Percentiles rank a stretch among this genome's conserved stretches.
These are phyloP conservation scores for Sicyos edulis DNA, from an alignment of 306 rosid species.

Conservation along the genomic window DNA sequence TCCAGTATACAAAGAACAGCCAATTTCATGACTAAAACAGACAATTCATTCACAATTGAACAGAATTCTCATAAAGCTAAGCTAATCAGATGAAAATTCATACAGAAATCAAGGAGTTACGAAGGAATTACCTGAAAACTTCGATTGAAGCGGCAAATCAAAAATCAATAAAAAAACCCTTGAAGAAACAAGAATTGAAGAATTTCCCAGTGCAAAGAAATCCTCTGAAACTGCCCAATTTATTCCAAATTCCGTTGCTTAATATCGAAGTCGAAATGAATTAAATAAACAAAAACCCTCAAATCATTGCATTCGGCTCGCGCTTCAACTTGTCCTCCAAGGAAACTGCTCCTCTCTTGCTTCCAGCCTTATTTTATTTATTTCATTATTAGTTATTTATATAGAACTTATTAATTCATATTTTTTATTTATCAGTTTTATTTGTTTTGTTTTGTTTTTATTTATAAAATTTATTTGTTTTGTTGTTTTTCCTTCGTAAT, in stretches of 20 bases:
- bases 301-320: neutral
- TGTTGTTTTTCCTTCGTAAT: neutral
- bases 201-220: neutral
- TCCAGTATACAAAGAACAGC: neutral
- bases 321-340: slow-evolving; percentile 11
- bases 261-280: slow-evolving; percentile 4
- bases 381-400: neutral
- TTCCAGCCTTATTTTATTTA: neutral
- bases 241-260: slow-evolving; percentile 11
- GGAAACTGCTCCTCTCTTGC: slow-evolving; percentile 1
- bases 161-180: neutral
- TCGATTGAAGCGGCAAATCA: neutral
- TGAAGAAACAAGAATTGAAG: neutral
- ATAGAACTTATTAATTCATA: too few relatives aligned
- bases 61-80: neutral
- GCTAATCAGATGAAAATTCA: neutral
- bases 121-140: slow-evolving; percentile 3
- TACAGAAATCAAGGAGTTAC: neutral
- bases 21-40: neutral
- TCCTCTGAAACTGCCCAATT: slow-evolving; percentile 8
- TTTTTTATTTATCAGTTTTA: neutral
- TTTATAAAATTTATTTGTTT: too few relatives aligned
- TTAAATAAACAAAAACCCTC: neutral
- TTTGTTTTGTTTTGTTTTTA: neutral
- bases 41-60: neutral